Evolutionary conservation across 2,329 filamentous ascomycete species (phyloP).

Genomic region (Alternaria panax): DNA sequence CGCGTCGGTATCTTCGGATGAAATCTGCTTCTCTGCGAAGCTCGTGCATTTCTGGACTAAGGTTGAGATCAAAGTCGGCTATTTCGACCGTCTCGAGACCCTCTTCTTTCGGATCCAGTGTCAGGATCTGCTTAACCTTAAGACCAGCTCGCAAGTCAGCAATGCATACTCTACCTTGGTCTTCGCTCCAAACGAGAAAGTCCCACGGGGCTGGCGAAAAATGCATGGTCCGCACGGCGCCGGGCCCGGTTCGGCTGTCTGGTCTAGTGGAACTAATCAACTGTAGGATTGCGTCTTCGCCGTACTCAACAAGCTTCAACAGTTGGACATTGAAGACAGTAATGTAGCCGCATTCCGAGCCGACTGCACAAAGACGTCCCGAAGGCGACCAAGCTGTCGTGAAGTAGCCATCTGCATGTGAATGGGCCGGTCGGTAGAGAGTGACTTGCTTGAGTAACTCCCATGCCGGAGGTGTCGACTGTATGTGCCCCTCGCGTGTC

Average conservation of each 20-base stretch:
- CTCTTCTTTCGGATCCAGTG: constrained; percentile 65
- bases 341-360: constrained; percentile 81
- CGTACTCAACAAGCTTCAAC: constrained; percentile 51
- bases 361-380: constrained; percentile 75
- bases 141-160: constrained; percentile 75
- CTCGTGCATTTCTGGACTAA: constrained; percentile 55
- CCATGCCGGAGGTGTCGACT: constrained; percentile 49
- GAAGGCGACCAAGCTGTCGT: constrained; percentile 79
- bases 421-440: constrained; percentile 51
- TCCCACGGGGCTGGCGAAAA: constrained; percentile 92
- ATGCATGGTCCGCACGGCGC: constrained; percentile 87
- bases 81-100: constrained; percentile 65
- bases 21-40: constrained; percentile 56
- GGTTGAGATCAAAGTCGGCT: constrained; percentile 56
- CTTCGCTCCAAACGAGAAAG: constrained; percentile 91
- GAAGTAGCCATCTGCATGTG: constrained; percentile 68
- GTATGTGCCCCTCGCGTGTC: constrained; percentile 27
- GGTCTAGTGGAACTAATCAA: constrained; percentile 81
- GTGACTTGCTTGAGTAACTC: constrained; percentile 50
- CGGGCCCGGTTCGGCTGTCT: constrained; percentile 64
- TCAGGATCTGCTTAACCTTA: constrained; percentile 71
- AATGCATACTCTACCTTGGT: constrained; percentile 77
- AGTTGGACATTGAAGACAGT: constrained; percentile 72
- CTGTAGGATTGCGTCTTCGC: constrained; percentile 72
- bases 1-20: constrained; percentile 53